Conservation (phyloP, 1,284 basidiomycete species). For the Ustilago curta region DNA sequence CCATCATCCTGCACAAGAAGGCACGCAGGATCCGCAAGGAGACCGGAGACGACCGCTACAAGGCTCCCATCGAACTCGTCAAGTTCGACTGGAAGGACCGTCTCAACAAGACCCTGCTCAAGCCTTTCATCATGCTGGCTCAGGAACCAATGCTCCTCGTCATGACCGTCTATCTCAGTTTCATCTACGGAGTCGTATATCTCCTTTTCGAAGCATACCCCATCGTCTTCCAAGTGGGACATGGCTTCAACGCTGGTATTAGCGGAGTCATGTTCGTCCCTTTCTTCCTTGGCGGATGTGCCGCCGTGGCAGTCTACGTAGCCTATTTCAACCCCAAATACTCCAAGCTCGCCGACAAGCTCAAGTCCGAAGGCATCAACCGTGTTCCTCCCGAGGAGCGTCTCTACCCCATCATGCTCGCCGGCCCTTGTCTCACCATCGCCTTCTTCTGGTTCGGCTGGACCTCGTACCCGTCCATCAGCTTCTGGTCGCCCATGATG, state of each 20-base stretch:
- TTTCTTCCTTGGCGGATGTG: slow-evolving; percentile 64
- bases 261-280: slow-evolving; percentile 68
- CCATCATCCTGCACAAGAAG: slow-evolving; percentile 73
- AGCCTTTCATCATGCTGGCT: slow-evolving; percentile 73
- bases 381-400: slow-evolving; percentile 65
- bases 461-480: slow-evolving; percentile 59
- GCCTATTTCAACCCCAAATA: slow-evolving; percentile 59
- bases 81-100: slow-evolving; percentile 69
- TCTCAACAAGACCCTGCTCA: slow-evolving; percentile 75
- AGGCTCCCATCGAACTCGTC: slow-evolving; percentile 61
- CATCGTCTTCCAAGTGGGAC: slow-evolving; percentile 63
- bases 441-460: slow-evolving; percentile 70
- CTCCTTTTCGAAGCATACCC: slow-evolving; percentile 68
- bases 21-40: slow-evolving; percentile 73
- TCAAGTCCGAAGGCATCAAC: slow-evolving; percentile 45
- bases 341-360: slow-evolving; percentile 44
- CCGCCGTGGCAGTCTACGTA: slow-evolving; percentile 48
- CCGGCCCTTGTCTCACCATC: slow-evolving; percentile 68
- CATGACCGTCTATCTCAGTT: slow-evolving; percentile 81
- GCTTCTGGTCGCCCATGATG: slow-evolving; percentile 72
- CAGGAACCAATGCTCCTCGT: slow-evolving; percentile 83
- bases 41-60: slow-evolving; percentile 77
- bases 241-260: slow-evolving; percentile 63
- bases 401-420: slow-evolving; percentile 62
- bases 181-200: slow-evolving; percentile 74